These are phyloP conservation scores for Tolypocladium tropicale DNA, from an alignment of 2,329 filamentous ascomycete species.

Conservation along the genomic window DNA sequence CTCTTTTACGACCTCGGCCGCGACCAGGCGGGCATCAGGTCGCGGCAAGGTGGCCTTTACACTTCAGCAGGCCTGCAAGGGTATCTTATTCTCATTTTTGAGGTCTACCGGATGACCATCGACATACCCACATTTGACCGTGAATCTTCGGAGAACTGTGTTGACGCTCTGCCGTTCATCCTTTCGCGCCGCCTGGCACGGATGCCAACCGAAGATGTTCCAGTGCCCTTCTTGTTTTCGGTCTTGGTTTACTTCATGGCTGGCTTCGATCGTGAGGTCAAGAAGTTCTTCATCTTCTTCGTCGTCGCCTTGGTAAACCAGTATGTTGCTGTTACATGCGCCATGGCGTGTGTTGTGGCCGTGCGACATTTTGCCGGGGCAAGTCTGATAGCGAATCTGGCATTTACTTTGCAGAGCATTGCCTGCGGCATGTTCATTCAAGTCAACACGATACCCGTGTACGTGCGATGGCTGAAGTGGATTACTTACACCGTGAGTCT, in stretches of 20 bases:
- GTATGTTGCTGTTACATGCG: slow-evolving; percentile 63
- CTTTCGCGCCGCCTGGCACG: slow-evolving; percentile 60
- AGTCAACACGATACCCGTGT: slow-evolving; percentile 60
- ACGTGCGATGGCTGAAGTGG: slow-evolving; percentile 70
- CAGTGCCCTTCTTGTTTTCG: slow-evolving; percentile 61
- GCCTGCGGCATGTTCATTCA: slow-evolving; percentile 72
- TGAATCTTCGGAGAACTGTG: slow-evolving; percentile 63
- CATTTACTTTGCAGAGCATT: slow-evolving; percentile 63
- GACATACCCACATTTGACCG: slow-evolving; percentile 70
- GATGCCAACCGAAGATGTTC: slow-evolving; percentile 60
- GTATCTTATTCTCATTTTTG: slow-evolving; percentile 66
- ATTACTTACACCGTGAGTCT: slow-evolving; percentile 17
- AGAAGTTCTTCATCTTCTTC: slow-evolving; percentile 64
- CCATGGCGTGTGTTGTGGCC: slow-evolving; percentile 55
- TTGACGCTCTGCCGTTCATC: slow-evolving; percentile 58
- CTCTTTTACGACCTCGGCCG: slow-evolving; percentile 58
- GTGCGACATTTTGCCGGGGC: slow-evolving; percentile 60
- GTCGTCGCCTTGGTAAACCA: slow-evolving; percentile 58
- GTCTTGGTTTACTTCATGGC: slow-evolving; percentile 71
- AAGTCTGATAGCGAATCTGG: slow-evolving; percentile 61
- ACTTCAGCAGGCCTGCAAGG: slow-evolving; percentile 62
- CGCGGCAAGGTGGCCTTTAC: slow-evolving; percentile 62
- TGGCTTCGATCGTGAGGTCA: slow-evolving; percentile 53
- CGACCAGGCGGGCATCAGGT: slow-evolving; percentile 62
- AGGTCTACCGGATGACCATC: slow-evolving; percentile 63